Base-by-base conservation (phyloP, 2,329 filamentous ascomycete species). In the Monosporascus sp. region DNA sequence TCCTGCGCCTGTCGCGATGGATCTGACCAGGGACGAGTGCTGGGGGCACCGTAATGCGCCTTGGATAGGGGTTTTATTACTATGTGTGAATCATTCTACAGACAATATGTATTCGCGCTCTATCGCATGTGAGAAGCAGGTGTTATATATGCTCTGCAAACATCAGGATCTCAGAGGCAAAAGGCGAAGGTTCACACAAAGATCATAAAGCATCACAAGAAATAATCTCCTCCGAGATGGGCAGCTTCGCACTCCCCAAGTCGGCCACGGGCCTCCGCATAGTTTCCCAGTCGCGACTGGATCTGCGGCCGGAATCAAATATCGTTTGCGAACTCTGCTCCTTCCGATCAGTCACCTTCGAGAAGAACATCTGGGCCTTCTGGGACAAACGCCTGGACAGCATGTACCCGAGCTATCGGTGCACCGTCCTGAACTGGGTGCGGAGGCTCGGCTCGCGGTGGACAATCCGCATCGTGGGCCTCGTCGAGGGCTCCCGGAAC, bases 301-400 rank as follows among this genome's bases (percentile, higher is more conserved):
- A 68, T 58, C 56, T 67, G 5, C 67, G 68, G 7, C 54, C 63
- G 11, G 69, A 70, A 38, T 51, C 57, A 0, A 63, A 70, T 1
- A 70, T 74, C 17, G n/a, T 66, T 3, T n/a, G 57, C 1, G 59
- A 63, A 3, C 64, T 73, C 1, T 51, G 55, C 8, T 51, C 57
- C 1, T 68, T 65, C 45, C 62, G 58, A 2, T 66, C 70, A n/a
- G 51, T 71, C 41, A 68, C 64, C 1, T 70, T 69, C 0, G 72
- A 75, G 50, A 73, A 71, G 56, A 77, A 77, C 41, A 65, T 77
- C 3, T 77, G 74, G 73, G 72, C 73, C 2, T 73, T 74, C 52
- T 77, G 74, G 73, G 67, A 76, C 51, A 68, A 65, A 9, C 72
- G 74, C 0, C 51, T 72, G 0, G 49, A 61, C 3, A 52, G 54